A percentile compares a stretch with the other conserved stretches of the same genome.
Evolutionary conservation across 2,329 filamentous ascomycete genomes (phyloP).

Genomic region (Xylaria digitata): DNA sequence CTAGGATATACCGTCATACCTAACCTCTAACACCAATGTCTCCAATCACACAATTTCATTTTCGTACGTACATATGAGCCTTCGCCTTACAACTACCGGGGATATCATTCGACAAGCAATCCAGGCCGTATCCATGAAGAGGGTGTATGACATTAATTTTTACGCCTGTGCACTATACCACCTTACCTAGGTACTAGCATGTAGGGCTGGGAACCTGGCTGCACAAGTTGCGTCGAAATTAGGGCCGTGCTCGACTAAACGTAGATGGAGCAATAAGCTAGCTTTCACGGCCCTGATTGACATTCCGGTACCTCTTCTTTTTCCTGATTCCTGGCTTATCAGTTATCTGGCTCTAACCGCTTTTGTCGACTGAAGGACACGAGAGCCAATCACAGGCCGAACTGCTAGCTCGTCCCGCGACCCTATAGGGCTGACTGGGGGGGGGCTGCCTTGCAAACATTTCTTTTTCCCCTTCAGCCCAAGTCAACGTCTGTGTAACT

Average conservation of each 20-base stretch:
- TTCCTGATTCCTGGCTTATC: conserved; percentile 23
- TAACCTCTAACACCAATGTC: too few species aligned
- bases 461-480: conserved; percentile 22
- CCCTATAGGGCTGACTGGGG: conserved; percentile 41
- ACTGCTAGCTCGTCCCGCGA: conserved; percentile 32
- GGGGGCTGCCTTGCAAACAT: conserved; percentile 15
- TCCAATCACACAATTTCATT: too few species aligned
- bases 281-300: not conserved
- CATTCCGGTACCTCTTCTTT: conserved; percentile 7
- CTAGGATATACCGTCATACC: too few species aligned
- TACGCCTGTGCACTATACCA: not conserved
- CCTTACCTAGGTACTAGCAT: not conserved
- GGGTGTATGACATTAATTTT: too few species aligned
- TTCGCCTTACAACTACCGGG: too few species aligned
- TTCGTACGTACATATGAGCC: too few species aligned
- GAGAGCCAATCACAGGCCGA: conserved; percentile 26
- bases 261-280: not conserved
- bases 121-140: too few species aligned
- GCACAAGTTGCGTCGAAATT: conserved; percentile 5
- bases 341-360: conserved; percentile 24
- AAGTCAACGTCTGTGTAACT: conserved; percentile 34
- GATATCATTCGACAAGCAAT: too few species aligned
- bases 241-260: not conserved
- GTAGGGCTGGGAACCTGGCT: conserved; percentile 10
- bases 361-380: conserved; percentile 17